phyloP scores from a whole-genome alignment of 768 basidiomycete species.

The Omphalotus guepiniiformis region DNA sequence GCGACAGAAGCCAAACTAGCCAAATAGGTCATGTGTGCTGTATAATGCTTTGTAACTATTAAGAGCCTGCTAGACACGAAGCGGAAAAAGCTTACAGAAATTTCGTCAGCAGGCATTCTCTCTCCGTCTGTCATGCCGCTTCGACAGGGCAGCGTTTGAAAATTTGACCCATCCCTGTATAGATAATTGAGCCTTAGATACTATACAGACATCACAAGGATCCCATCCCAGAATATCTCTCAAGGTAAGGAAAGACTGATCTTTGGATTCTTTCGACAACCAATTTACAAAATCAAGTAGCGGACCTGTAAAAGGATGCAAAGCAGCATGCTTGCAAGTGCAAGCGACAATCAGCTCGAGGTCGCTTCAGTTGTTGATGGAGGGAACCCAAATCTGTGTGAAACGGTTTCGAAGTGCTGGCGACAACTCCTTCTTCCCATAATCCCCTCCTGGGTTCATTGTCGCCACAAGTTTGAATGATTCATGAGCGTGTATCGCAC shows the following conservation, averaged over 20 bases:
- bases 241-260: slow-evolving; percentile 65
- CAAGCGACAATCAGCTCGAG: slow-evolving; percentile 70
- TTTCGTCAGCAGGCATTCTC: slow-evolving; percentile 38
- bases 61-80: background rate
- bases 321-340: slow-evolving; percentile 56
- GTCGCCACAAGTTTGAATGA: slow-evolving; percentile 91
- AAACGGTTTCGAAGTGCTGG: slow-evolving; percentile 96
- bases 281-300: slow-evolving; percentile 81
- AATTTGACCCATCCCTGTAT: slow-evolving; percentile 90
- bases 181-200: background rate
- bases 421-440: slow-evolving; percentile 97
- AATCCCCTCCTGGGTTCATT: slow-evolving; percentile 99
- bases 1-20: slow-evolving; percentile 84
- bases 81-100: slow-evolving; percentile 57
- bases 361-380: slow-evolving; percentile 69
- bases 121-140: slow-evolving; percentile 26
- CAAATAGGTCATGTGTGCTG: slow-evolving; percentile 86
- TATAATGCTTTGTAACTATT: slow-evolving; percentile 66
- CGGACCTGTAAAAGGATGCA: slow-evolving; percentile 52
- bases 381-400: slow-evolving; percentile 98
- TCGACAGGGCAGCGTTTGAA: slow-evolving; percentile 67
- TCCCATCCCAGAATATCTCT: slow-evolving; percentile 80
- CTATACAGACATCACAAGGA: background rate
- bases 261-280: slow-evolving; percentile 60
- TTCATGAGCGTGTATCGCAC: slow-evolving; percentile 66